phyloP scores from a whole-genome alignment of 441 rosid genomes.

The Gossypium trilobum region DNA sequence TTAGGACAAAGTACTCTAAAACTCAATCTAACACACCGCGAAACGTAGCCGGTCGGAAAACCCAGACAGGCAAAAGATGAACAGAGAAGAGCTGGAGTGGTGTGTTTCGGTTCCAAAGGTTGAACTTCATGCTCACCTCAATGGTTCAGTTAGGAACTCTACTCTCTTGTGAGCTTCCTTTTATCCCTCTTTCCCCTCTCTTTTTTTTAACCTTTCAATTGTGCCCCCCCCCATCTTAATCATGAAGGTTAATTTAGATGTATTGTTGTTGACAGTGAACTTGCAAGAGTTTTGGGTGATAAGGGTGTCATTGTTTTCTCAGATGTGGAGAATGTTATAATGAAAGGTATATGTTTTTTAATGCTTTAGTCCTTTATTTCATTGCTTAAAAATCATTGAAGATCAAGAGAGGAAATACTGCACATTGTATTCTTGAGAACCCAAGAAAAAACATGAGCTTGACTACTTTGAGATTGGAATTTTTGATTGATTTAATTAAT shows the following conservation, averaged over 20 bases:
- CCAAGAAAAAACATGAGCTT: not conserved
- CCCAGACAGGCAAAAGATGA: not conserved
- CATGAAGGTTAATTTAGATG: not conserved
- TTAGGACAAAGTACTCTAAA: not conserved
- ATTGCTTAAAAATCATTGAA: not conserved
- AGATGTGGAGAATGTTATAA: slow-evolving; percentile 75
- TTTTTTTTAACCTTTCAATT: not conserved
- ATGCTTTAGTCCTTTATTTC: slow-evolving; percentile 1
- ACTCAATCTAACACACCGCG: not conserved
- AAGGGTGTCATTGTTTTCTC: slow-evolving; percentile 50
- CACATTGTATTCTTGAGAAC: slow-evolving; percentile 7
- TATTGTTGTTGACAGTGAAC: slow-evolving; percentile 43
- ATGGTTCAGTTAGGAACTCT: slow-evolving; percentile 81
- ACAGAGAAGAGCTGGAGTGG: slow-evolving; percentile 45
- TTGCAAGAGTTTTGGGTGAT: slow-evolving; percentile 71
- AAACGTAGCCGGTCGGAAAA: not conserved
- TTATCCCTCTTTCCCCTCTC: not conserved
- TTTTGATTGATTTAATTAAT: not conserved
- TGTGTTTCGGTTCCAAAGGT: slow-evolving; percentile 63
- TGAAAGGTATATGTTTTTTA: slow-evolving; percentile 43
- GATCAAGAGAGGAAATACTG: not conserved
- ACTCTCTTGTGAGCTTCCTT: slow-evolving; percentile 55
- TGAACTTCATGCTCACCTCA: slow-evolving; percentile 95
- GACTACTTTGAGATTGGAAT: not conserved
- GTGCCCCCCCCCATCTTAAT: not conserved